These are phyloP conservation scores for Colletotrichum australisinense DNA, from an alignment of 2,329 filamentous ascomycete genomes.

Conservation along the genomic window DNA sequence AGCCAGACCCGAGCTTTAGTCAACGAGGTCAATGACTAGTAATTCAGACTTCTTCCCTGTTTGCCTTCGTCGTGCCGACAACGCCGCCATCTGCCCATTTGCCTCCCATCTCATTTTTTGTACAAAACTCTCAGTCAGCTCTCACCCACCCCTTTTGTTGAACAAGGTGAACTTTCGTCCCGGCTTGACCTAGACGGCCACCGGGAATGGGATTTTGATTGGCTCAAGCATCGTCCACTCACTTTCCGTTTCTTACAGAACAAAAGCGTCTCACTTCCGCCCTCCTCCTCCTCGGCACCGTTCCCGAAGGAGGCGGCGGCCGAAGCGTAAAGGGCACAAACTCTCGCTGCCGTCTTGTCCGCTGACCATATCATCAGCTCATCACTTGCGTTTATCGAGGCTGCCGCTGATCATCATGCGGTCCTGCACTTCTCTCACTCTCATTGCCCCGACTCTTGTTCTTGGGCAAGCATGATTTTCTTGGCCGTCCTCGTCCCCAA, in stretches of 20 bases:
- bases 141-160: not conserved
- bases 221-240: not conserved
- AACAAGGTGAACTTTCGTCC: not conserved
- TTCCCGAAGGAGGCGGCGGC: not conserved
- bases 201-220: not conserved
- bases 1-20: slow-evolving; percentile 18
- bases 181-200: not conserved
- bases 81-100: not conserved
- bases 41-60: slow-evolving; percentile 8
- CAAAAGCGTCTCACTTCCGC: not conserved
- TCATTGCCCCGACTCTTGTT: not conserved
- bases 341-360: not conserved
- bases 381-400: slow-evolving; percentile 3
- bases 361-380: not conserved
- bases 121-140: not conserved
- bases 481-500: not conserved
- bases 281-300: not conserved
- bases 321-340: not conserved
- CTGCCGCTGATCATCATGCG: not conserved
- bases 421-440: not conserved
- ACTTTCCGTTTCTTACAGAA: not conserved
- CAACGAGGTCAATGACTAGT: slow-evolving; percentile 4
- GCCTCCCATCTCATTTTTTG: slow-evolving; percentile 15
- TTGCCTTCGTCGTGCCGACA: not conserved
- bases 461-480: not conserved